Percentiles rank a stretch among this genome's conserved stretches.
phyloP scores from a whole-genome alignment of 371 early-diverging fungal species.

The Saksenaea oblongispora region DNA sequence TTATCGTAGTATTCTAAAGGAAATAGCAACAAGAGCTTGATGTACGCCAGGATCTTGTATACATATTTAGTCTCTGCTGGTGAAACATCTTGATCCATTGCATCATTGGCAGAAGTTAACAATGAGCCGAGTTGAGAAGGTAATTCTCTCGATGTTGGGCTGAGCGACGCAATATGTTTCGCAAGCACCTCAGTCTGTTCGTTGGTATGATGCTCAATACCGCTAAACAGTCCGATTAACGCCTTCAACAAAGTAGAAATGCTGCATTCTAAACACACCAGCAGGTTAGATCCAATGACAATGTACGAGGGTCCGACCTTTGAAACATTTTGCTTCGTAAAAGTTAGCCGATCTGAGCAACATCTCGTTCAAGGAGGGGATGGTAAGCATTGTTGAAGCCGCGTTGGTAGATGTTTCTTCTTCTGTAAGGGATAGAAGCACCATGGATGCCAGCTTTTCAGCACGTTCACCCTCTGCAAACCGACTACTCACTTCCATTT shows the following conservation, averaged over 20 bases:
- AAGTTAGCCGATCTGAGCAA: slow-evolving; percentile 58
- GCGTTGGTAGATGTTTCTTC: not conserved
- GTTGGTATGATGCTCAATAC: slow-evolving; percentile 14
- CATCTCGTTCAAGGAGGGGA: slow-evolving; percentile 31
- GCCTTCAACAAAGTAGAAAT: slow-evolving; percentile 15
- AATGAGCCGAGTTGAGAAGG: not conserved
- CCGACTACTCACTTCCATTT: slow-evolving; percentile 21
- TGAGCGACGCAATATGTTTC: slow-evolving; percentile 7
- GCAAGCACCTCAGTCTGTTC: slow-evolving; percentile 12
- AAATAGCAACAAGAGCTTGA: slow-evolving; percentile 43
- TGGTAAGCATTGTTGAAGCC: slow-evolving; percentile 16
- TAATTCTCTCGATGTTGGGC: not conserved
- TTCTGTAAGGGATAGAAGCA: slow-evolving; percentile 18
- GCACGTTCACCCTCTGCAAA: slow-evolving; percentile 23
- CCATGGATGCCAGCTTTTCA: slow-evolving; percentile 14
- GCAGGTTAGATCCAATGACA: not conserved
- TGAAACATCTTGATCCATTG: slow-evolving; percentile 17
- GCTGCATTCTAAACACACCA: slow-evolving; percentile 19
- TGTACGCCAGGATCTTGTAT: slow-evolving; percentile 12
- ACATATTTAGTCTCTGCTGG: slow-evolving; percentile 7
- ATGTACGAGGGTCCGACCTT: slow-evolving; percentile 28
- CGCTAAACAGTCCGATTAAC: slow-evolving; percentile 17
- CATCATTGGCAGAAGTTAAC: not conserved
- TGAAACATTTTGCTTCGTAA: slow-evolving; percentile 55
- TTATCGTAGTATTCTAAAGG: slow-evolving; percentile 58